Evolutionary conservation across 129 eudicot species (phyloP).

Genomic region (Flaveria linearis): DNA sequence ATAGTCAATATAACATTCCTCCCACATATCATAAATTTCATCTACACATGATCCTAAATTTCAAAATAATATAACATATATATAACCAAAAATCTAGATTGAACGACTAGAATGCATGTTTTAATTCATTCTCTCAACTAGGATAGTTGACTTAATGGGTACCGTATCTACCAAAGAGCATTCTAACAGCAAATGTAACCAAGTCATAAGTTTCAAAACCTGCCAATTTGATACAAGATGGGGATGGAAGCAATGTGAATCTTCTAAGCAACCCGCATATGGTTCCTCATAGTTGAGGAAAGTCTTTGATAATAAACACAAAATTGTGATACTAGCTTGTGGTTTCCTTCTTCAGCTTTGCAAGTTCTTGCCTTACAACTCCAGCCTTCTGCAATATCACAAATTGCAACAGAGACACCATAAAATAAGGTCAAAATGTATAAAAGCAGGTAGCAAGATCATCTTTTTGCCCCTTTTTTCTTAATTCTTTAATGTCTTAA

Average conservation of each 20-base stretch:
- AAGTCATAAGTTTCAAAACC: slow-evolving; percentile 9
- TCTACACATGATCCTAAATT: no score
- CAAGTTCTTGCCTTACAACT: slow-evolving; percentile 55
- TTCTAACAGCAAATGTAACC: background rate
- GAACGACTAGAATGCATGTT: no score
- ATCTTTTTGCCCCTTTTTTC: no score
- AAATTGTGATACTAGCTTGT: slow-evolving; percentile 28
- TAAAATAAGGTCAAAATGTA: background rate
- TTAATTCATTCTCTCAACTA: no score
- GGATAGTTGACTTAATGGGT: no score
- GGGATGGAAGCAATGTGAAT: slow-evolving; percentile 4
- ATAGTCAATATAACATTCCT: no score
- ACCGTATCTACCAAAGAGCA: no score
- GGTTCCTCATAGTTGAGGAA: slow-evolving; percentile 20
- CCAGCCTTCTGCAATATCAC: slow-evolving; percentile 50
- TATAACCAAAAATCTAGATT: no score
- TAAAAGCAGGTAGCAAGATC: no score
- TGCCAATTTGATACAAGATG: slow-evolving; percentile 18
- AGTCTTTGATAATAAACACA: slow-evolving; percentile 4
- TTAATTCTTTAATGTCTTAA: no score
- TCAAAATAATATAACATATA: no score
- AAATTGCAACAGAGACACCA: slow-evolving; percentile 7
- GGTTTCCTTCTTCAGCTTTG: slow-evolving; percentile 50
- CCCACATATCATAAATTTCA: no score
- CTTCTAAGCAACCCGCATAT: slow-evolving; percentile 25